Evolutionary conservation across 352 stramenopile species (phyloP), one percentile per base, ranked within the genome.

Genomic region (Lagenidium giganteum): DNA sequence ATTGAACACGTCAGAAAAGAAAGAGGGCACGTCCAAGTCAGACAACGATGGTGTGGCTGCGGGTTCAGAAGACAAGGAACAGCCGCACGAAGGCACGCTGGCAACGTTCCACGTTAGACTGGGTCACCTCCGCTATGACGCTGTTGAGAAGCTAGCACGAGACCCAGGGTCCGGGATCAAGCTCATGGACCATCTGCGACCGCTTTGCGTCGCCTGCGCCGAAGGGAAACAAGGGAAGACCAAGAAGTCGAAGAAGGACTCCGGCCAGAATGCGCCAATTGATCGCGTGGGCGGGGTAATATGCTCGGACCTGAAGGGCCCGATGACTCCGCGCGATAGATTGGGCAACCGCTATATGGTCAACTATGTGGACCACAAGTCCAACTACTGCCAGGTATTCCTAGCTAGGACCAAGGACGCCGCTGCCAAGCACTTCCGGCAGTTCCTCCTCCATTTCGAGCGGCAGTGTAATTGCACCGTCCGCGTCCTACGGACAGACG

Each of bases 311-410:
- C 8, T 60, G 5, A 60, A 60, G 7, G 44, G 51, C 0, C 43
- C 38, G 37, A 54, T 60, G 21, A 51, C 39, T 9, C 44, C 44
- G 16, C 9, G n/a, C 0, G 51, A 53, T 22, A 1, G 31, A 0
- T 8, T n/a, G 0, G 5, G 30, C 1, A 58, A 58, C n/a, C 17
- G 51, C 0, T 50, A 54, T 23, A 14, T 60, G 21, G 28, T 54
- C 1, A 60, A 54, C 39, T 60, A 54, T 24, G 26, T 60, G 1
- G 51, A 54, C 23, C n/a, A 34, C 39, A 41, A 36, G n/a, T 24
- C 24, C 5, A 53, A 53, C 42, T 40, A 45, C 51, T 29, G 11
- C 0, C 30, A 29, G 3, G 43, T 60, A 4, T 60, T 54, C n/a
- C 22, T 53, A 0, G 36, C 37, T 11, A 42, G 17, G 34, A 56